Evolutionary conservation across 352 stramenopile species (phyloP).

Genomic region (Globisporangium mamillatum): DNA sequence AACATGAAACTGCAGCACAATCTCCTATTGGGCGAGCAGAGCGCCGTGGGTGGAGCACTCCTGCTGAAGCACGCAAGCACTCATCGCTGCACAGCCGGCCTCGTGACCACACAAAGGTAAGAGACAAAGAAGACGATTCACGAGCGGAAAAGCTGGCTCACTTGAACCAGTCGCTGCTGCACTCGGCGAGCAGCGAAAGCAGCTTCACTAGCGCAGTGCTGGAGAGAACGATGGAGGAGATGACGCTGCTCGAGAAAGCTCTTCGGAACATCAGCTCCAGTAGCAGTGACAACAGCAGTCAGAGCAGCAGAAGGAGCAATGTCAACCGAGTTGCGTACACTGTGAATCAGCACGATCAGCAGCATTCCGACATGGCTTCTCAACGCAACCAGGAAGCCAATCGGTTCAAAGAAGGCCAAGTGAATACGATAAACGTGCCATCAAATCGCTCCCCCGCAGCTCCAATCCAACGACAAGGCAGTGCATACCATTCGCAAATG

Average conservation of each 20-base stretch:
- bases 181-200: slow-evolving; percentile 28
- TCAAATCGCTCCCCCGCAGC: background rate
- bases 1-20: background rate
- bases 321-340: background rate
- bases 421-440: background rate
- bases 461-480: slow-evolving; percentile 3
- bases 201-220: slow-evolving; percentile 45
- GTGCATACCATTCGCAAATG: background rate
- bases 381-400: slow-evolving; percentile 3
- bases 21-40: background rate
- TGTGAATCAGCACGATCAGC: background rate
- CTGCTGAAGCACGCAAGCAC: background rate
- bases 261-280: slow-evolving; percentile 67
- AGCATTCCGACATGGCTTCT: background rate
- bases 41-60: background rate
- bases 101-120: background rate
- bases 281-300: slow-evolving; percentile 20
- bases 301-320: background rate
- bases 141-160: slow-evolving; percentile 5
- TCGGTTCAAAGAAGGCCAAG: background rate
- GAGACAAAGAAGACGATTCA: background rate
- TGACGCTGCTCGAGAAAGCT: slow-evolving; percentile 61
- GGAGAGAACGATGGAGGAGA: slow-evolving; percentile 57
- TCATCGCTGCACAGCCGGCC: background rate
- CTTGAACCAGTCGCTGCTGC: slow-evolving; percentile 19